Conservation (phyloP, 345 rosid genomes). For the Linum lewisii region DNA sequence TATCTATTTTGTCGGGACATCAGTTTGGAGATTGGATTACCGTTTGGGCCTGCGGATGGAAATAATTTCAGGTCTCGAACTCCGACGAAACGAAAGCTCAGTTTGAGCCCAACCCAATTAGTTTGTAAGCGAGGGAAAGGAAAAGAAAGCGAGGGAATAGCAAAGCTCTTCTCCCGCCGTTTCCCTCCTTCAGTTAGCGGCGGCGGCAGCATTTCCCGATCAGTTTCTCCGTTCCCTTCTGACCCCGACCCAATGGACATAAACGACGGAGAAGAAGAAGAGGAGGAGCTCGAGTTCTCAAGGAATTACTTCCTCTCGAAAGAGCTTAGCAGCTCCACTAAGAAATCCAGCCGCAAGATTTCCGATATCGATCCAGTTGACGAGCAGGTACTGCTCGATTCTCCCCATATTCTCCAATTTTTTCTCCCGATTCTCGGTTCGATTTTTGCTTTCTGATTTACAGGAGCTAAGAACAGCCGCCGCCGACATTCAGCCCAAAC, state of each 20-base stretch:
- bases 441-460: neutral
- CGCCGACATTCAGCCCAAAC: slow-evolving; percentile 47
- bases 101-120: no score
- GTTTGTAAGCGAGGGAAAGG: neutral
- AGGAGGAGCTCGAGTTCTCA: slow-evolving; percentile 73
- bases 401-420: neutral
- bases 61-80: no score
- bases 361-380: slow-evolving; percentile 67
- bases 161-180: slow-evolving; percentile 49
- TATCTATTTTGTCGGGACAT: no score
- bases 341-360: slow-evolving; percentile 51
- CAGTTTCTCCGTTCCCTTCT: neutral
- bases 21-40: no score
- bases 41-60: no score
- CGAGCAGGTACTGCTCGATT: slow-evolving; percentile 47
- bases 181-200: slow-evolving; percentile 13
- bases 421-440: neutral
- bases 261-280: slow-evolving; percentile 33
- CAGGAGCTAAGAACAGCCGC: slow-evolving; percentile 68
- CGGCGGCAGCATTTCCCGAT: neutral
- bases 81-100: no score
- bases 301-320: slow-evolving; percentile 88
- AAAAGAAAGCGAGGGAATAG: neutral
- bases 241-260: slow-evolving; percentile 24
- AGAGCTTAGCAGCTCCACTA: slow-evolving; percentile 48